Percentiles rank a stretch among this genome's conserved stretches.
Evolutionary conservation across 106 monocot species (phyloP).

Genomic region (Narthecium ossifragum): DNA sequence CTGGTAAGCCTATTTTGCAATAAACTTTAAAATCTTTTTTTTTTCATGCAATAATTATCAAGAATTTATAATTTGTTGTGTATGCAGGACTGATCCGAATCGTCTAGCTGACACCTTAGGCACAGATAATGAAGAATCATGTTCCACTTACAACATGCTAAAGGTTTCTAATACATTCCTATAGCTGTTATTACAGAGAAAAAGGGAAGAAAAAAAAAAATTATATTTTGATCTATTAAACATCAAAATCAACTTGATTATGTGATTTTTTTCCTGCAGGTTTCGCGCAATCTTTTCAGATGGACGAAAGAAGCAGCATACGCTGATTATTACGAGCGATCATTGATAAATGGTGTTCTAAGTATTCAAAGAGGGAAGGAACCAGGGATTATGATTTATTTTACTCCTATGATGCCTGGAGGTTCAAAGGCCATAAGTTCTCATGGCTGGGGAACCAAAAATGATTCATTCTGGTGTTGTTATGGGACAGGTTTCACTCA

Average conservation of each 20-base stretch:
- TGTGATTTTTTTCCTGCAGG: conserved; percentile 24
- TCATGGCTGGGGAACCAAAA: conserved; percentile 83
- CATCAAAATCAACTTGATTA: not conserved
- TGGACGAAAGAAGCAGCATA: conserved; percentile 83
- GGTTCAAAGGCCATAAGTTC: conserved; percentile 69
- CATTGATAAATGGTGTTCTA: conserved; percentile 81
- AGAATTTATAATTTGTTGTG: not conserved
- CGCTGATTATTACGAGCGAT: conserved; percentile 93
- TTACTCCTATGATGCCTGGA: conserved; percentile 79
- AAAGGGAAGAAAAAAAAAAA: no score
- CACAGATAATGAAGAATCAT: conserved; percentile 88
- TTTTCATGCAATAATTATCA: not conserved
- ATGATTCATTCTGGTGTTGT: conserved; percentile 89
- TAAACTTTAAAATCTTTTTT: not conserved
- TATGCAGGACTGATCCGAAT: conserved; percentile 74
- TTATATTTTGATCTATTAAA: no score
- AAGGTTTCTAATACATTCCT: no score
- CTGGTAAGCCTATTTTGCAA: conserved; percentile 51
- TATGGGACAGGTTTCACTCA: conserved; percentile 73
- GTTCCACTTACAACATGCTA: conserved; percentile 97
- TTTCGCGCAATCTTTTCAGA: conserved; percentile 85
- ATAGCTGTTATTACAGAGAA: no score
- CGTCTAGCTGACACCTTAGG: conserved; percentile 58
- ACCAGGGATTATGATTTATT: conserved; percentile 95
- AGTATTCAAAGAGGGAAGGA: conserved; percentile 89